Conservation (phyloP, 2,329 filamentous ascomycete species). For the Exophiala lecanii-corni region DNA sequence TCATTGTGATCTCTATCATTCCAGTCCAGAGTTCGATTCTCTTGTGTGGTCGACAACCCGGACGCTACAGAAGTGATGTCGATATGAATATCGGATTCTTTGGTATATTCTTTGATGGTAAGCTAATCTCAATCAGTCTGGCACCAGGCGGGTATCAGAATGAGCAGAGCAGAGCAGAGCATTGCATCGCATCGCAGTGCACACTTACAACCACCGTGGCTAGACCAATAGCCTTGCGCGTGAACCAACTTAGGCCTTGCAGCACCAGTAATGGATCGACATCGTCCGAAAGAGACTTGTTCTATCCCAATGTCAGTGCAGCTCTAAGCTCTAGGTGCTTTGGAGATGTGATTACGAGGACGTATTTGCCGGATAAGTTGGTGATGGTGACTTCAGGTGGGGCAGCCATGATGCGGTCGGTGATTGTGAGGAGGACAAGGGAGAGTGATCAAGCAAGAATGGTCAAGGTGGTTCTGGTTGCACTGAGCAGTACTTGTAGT, state of each 20-base stretch:
- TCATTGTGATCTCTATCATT: constrained; percentile 63
- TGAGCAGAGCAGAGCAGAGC: constrained; percentile 2
- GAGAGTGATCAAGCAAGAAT: neutral
- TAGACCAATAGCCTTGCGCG: constrained; percentile 65
- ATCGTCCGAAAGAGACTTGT: constrained; percentile 67
- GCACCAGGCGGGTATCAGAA: neutral
- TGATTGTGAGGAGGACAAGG: neutral
- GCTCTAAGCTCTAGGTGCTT: no score
- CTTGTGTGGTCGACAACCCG: constrained; percentile 63
- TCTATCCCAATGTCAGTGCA: constrained; percentile 48
- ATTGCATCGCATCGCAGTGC: constrained; percentile 58
- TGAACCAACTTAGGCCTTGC: constrained; percentile 67
- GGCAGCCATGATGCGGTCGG: constrained; percentile 57
- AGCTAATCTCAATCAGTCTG: constrained; percentile 11
- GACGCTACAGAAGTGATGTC: constrained; percentile 68
- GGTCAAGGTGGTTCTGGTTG: neutral
- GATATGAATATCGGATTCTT: constrained; percentile 54
- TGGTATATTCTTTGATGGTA: constrained; percentile 40
- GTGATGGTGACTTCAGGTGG: constrained; percentile 62
- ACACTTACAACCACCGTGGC: constrained; percentile 52
- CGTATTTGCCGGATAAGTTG: constrained; percentile 65
- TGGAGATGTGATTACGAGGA: constrained; percentile 62
- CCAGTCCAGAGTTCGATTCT: constrained; percentile 56
- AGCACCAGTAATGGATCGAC: constrained; percentile 60
- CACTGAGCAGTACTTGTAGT: neutral